Conservation (phyloP, 257 asterid genomes). For the Asclepias syriaca region DNA sequence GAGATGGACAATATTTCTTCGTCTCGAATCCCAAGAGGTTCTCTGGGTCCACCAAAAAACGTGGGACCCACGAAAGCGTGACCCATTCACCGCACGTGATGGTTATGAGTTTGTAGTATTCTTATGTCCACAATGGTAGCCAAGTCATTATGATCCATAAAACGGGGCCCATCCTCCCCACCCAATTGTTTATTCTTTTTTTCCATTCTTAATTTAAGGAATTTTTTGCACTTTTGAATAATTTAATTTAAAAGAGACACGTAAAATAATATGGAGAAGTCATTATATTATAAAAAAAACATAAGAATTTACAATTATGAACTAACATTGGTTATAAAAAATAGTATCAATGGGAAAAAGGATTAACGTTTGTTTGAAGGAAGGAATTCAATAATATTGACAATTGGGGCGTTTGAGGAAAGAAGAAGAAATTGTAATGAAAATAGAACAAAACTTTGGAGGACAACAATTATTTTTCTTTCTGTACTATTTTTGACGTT, state of each 20-base stretch:
- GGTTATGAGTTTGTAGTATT: conserved; percentile 10
- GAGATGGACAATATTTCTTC: conserved; percentile 21
- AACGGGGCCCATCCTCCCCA: not conserved
- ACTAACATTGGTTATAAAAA: too few species aligned
- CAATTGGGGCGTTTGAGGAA: not conserved
- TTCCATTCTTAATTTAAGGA: too few species aligned
- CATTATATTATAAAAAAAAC: too few species aligned
- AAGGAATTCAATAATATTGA: not conserved
- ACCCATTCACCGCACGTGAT: conserved; percentile 24
- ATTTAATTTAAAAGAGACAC: too few species aligned
- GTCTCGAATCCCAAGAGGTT: conserved; percentile 33
- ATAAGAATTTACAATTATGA: too few species aligned
- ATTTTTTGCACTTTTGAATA: not conserved
- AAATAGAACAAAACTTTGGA: not conserved
- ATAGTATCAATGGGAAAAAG: too few species aligned
- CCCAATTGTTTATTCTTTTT: too few species aligned
- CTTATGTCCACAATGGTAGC: conserved; percentile 8
- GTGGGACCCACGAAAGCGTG: conserved; percentile 7
- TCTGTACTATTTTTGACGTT: not conserved
- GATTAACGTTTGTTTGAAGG: too few species aligned
- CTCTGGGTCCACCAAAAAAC: conserved; percentile 24
- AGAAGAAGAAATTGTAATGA: too few species aligned
- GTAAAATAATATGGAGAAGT: too few species aligned
- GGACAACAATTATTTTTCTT: not conserved
- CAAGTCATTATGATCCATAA: not conserved